Evolutionary conservation across 1,284 basidiomycete genomes (phyloP).

Genomic region (Cryptococcus sp.): DNA sequence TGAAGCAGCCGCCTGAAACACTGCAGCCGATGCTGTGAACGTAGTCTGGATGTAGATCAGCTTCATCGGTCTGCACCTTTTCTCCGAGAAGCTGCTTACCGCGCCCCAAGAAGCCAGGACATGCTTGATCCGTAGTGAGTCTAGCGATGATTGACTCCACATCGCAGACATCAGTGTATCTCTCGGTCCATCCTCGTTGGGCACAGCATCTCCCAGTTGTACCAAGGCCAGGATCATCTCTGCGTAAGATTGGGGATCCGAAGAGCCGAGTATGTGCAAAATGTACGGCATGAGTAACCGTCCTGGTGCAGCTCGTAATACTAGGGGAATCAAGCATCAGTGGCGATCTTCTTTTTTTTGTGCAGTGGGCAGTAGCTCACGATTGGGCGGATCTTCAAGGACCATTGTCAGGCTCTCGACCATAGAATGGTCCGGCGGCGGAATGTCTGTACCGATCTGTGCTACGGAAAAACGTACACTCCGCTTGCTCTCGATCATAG

Average conservation of each 20-base stretch:
- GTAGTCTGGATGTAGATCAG: not conserved
- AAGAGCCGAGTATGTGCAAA: conserved; percentile 16
- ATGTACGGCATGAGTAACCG: conserved; percentile 26
- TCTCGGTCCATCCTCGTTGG: not conserved
- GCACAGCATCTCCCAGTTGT: not conserved
- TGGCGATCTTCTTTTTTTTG: too few relatives aligned
- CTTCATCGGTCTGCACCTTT: not conserved
- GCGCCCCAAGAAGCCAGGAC: conserved; percentile 20
- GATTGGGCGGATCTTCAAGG: conserved; percentile 21
- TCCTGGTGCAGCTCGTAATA: conserved; percentile 23
- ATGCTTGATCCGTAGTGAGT: conserved; percentile 13
- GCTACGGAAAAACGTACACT: conserved; percentile 31
- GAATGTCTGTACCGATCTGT: conserved; percentile 25
- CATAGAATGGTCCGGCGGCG: conserved; percentile 6
- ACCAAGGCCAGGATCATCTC: conserved; percentile 6
- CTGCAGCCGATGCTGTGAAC: not conserved
- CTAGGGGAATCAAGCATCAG: conserved; percentile 9
- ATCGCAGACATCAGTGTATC: not conserved
- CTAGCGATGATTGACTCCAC: conserved; percentile 10
- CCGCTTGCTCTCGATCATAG: conserved; percentile 36
- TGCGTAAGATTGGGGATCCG: not conserved
- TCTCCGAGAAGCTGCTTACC: conserved; percentile 7
- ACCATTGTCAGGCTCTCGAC: conserved; percentile 18
- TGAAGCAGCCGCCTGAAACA: not conserved
- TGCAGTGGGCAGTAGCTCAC: not conserved